Conservation (phyloP, 169 alveolate genomes). For the Eimeria sp. region DNA sequence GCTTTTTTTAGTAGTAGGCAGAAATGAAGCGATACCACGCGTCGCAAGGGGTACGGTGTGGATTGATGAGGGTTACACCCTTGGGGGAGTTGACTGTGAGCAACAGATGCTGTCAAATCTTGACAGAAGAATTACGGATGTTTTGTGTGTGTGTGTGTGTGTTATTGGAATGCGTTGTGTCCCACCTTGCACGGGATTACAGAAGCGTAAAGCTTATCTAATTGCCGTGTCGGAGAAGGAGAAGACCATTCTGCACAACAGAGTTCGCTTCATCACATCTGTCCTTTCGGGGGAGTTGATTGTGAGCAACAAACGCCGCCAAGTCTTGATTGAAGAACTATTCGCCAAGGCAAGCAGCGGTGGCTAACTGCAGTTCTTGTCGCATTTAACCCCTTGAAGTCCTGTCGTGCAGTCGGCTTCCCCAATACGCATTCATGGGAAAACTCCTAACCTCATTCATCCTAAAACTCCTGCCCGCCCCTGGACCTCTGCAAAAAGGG, state of each 20-base stretch:
- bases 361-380: neutral
- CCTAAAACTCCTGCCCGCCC: neutral
- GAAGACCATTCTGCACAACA: slow-evolving; percentile 43
- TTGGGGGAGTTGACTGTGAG: slow-evolving; percentile 90
- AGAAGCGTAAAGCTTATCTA: slow-evolving; percentile 67
- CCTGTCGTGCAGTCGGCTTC: neutral
- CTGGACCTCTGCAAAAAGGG: neutral
- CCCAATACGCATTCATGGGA: neutral
- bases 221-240: slow-evolving; percentile 74
- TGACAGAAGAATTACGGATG: slow-evolving; percentile 10
- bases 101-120: slow-evolving; percentile 27
- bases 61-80: slow-evolving; percentile 50
- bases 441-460: neutral
- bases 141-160: neutral
- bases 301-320: slow-evolving; percentile 83
- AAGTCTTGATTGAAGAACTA: slow-evolving; percentile 51
- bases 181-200: neutral
- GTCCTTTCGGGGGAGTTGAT: slow-evolving; percentile 91
- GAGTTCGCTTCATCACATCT: slow-evolving; percentile 87
- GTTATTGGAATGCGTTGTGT: neutral
- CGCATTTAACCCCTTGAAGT: neutral
- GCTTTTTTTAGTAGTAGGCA: no score
- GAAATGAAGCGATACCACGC: neutral
- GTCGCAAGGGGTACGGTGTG: neutral
- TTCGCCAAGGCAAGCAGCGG: slow-evolving; percentile 60